Evolutionary conservation across 257 asterid genomes (phyloP), one percentile per base, ranked within the genome.

Genomic region (Solanum sparsipilum): DNA sequence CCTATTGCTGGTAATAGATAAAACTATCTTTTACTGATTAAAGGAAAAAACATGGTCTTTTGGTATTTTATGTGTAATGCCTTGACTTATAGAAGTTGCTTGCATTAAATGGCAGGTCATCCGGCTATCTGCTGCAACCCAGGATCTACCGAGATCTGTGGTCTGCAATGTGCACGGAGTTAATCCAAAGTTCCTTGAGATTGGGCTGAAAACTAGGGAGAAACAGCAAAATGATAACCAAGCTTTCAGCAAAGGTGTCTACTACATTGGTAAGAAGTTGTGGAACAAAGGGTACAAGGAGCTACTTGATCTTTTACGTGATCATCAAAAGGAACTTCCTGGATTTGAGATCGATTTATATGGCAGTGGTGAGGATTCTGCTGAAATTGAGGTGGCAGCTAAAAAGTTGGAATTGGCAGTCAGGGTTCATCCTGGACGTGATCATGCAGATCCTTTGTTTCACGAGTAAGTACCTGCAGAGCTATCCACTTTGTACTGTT

Each of bases 241-340:
- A 73, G 93, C 94, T 34, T 97, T 97, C 88, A 93, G 91, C 88
- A 97, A 94, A 92, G 98, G 98, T 84, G 98, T 94, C 68, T 97
- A 97, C 91, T 97, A 95, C 90, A 97, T 97, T 70, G 99, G 99
- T 60, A 96, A 96, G 92, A 97, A 95, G 98, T 90, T 97, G 85
- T 96, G 99, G 99, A 95, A 90, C 93, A 97, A 97, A 93, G 99
- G 99, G 90, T 97, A 96, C 94, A 94, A 88, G 89, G 99, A 97
- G 89, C 94, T 97, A 85, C 94, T 97, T 88, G 92, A 93, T 84
- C 98, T 97, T 90, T 94, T 97, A 65, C 60, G 32, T 56, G 96
- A 93, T 86, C 93, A 97, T 92, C 98, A 97, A 90, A 92, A 93
- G 88, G 97, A 97, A 86, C 92, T 97, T 25, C 60, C 93, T 56